Evolutionary conservation across 192 early-diverging fungal species (phyloP), one percentile per base, ranked within the genome.

Genomic region (Gigaspora rosea): DNA sequence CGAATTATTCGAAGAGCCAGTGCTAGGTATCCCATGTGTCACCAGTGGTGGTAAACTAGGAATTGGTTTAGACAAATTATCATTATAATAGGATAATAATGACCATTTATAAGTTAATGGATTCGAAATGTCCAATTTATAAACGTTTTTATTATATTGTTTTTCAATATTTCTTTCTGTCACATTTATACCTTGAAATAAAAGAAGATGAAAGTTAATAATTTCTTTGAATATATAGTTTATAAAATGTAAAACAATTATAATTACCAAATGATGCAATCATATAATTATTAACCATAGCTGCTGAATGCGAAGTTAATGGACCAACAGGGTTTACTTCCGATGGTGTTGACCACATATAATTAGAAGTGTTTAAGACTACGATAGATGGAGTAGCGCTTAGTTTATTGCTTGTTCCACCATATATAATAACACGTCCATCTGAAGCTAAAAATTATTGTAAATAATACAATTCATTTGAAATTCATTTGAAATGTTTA

Each of bases 41-140:
- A 27, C 27, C 1, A 27, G 2, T 62, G 22, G 20, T 8, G 59
- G 5, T 61, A 27, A 27, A 27, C 27, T 27, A 27, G 8, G 4
- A 0, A 13, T 20, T 27, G 27, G 27, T 27, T 27, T 27, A 27
- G 27, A 27, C 27, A 27, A 27, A 27, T 27, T 27, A 27, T 27
- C 27, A 27, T 27, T 27, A 32, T 33, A 62, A 33, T 6, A 27
- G 22, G 59, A 15, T 15, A 62, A 62, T 62, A 62, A 62, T 33
- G 59, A 35, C 59, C 27, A 62, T 62, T 62, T 62, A 62, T 62
- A 62, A 2, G 20, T 62, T 62, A 62, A 62, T 35, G 59, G 27
- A 62, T 62, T 20, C 10, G 59, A 62, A 27, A 62, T 15, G 10
- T 62, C 18, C 33, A 62, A 62, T 62, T 62, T 62, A 62, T 62